Conservation (phyloP, 352 stramenopile genomes). For the Blastocystis sp. region DNA sequence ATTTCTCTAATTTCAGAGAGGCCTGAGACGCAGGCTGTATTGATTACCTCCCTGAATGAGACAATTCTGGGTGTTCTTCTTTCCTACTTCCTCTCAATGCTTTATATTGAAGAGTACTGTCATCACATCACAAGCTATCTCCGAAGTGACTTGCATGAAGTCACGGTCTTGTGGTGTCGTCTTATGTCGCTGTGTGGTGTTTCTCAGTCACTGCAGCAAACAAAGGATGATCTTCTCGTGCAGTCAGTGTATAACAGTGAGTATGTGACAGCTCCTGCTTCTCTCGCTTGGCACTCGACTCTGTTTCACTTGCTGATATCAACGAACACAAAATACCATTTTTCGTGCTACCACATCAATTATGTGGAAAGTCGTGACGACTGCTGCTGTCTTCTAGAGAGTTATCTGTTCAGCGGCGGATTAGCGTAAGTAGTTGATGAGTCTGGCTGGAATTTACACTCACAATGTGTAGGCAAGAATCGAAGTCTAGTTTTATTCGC, state of each 20-base stretch:
- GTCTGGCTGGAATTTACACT: not conserved
- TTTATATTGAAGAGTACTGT: not conserved
- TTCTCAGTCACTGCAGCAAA: not conserved
- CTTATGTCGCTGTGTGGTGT: not conserved
- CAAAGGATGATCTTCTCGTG: not conserved
- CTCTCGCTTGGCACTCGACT: not conserved
- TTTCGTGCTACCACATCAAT: slow-evolving; percentile 20
- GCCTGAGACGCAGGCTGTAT: not conserved
- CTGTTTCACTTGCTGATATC: slow-evolving; percentile 6
- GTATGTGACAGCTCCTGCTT: not conserved
- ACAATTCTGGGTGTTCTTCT: not conserved
- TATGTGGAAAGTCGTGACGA: slow-evolving; percentile 18
- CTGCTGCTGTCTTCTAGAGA: slow-evolving; percentile 34
- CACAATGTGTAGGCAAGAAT: not conserved
- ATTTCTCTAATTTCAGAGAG: not conserved
- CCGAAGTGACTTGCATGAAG: not conserved
- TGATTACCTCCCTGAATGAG: slow-evolving; percentile 2
- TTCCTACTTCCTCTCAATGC: not conserved
- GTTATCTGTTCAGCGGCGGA: slow-evolving; percentile 19
- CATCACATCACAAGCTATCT: not conserved
- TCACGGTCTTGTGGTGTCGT: not conserved
- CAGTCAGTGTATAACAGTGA: not conserved
- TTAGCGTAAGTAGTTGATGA: not conserved
- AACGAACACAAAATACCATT: slow-evolving; percentile 15
- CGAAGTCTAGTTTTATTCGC: not conserved